Base-by-base conservation (phyloP, 805 yeast species). In the Wickerhamomyces kurtzmanii region DNA sequence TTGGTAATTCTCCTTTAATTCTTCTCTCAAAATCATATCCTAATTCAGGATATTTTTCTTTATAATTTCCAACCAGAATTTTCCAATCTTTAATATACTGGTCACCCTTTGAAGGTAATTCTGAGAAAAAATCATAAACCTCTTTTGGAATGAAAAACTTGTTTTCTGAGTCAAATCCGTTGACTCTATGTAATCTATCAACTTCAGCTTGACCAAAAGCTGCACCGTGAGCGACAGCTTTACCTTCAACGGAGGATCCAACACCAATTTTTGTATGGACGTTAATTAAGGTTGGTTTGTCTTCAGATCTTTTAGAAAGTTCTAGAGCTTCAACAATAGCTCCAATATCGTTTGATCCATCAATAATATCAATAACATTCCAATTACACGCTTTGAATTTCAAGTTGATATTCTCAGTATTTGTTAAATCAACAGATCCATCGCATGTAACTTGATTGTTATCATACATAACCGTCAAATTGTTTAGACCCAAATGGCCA, bases 371-470 rank as follows among this genome's bases (percentile, higher is more conserved):
- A 24, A 55, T 39, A 9, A 57, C 58, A 17, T 55, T 37, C 58
- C 57, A 58, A 22, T 56, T 53, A 24, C 46, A 43, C 13, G 64
- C 59, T 17, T 31, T 31, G 30, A 58, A 48, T 31, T 57, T 56
- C 12, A 40, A 50, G 31, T 39, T 39, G 12, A 55, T 43, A 29
- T 55, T 43, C 30, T 58, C 64, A 14, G 54, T 40, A 30, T 51
- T 45, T 20, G 55, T 46, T 28, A 53, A 37, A 22, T 51, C 58
- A 10, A 49, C 46, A 5, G 58, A 45, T 6, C 63, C 64, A 32
- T 57, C 63, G 33, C 58, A 52, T 12, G 57, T 40, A 27, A 54
- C 42, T 30, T 54, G 56, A 36, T 58, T 58, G 31, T 57, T 51
- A 31, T 57, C 64, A 33, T 55, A 59, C 22, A 57, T 45, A 6